phyloP scores from a whole-genome alignment of 2,329 filamentous ascomycete species.

The Phyllosticta ampelicida region DNA sequence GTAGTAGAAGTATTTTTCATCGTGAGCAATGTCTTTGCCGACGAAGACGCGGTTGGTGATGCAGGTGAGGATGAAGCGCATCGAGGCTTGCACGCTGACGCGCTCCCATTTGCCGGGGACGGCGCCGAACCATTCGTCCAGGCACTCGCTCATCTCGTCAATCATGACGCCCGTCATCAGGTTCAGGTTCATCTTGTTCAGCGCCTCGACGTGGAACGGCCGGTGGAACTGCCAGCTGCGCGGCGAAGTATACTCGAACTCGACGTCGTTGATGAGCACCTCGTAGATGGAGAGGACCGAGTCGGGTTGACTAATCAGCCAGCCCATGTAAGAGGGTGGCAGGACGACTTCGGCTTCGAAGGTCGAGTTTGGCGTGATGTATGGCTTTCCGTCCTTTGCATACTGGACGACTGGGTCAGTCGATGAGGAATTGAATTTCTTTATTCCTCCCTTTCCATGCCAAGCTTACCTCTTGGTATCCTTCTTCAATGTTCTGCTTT shows the following conservation, averaged over 20 bases:
- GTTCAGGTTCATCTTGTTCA: slow-evolving; percentile 7
- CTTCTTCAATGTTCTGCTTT: background rate
- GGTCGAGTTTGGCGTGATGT: background rate
- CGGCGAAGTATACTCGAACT: slow-evolving; percentile 1
- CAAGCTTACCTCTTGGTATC: background rate
- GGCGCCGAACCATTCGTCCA: background rate
- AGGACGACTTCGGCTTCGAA: slow-evolving; percentile 4
- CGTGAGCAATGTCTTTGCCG: background rate
- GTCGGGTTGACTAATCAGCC: slow-evolving; percentile 6
- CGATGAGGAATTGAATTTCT: background rate
- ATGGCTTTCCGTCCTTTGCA: background rate
- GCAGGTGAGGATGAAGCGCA: background rate
- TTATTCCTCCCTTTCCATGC: too few species aligned
- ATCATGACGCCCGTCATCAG: background rate
- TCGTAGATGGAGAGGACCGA: slow-evolving; percentile 7
- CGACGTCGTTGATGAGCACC: slow-evolving; percentile 1
- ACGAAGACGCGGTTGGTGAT: slow-evolving; percentile 6
- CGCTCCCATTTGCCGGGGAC: background rate
- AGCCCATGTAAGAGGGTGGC: background rate
- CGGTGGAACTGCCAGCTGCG: slow-evolving; percentile 4
- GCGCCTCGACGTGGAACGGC: slow-evolving; percentile 6
- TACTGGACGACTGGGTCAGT: background rate
- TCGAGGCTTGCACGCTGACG: background rate
- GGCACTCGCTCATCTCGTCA: background rate
- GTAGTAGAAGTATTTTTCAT: background rate